A percentile compares a stretch with the other conserved stretches of the same genome.
Conservation (phyloP, 208 protist genomes). For the Willaertia magna region DNA sequence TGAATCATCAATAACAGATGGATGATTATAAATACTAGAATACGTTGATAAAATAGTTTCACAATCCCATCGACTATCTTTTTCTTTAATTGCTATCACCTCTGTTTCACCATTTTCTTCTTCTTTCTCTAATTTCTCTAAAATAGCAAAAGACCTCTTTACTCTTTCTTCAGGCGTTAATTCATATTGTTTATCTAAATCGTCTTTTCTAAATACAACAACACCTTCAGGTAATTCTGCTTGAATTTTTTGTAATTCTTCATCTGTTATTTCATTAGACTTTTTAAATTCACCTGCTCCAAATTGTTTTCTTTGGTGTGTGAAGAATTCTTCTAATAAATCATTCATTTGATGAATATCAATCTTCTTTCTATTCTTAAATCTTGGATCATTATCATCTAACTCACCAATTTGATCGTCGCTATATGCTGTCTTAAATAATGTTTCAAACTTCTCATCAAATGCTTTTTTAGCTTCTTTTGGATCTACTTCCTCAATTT, state of each 20-base stretch:
- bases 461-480: background rate
- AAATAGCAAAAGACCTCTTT: background rate
- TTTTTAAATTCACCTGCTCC: background rate
- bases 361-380: background rate
- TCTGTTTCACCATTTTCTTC: background rate
- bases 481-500: background rate
- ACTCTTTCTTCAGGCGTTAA: background rate
- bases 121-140: background rate
- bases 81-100: background rate
- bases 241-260: background rate
- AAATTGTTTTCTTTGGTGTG: background rate
- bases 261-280: background rate
- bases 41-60: conserved; percentile 57
- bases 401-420: background rate
- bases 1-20: conserved; percentile 57
- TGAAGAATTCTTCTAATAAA: background rate
- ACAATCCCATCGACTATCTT: conserved; percentile 40
- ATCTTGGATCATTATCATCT: background rate
- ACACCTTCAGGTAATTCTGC: background rate
- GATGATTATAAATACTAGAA: conserved; percentile 68
- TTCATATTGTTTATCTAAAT: background rate
- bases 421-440: background rate
- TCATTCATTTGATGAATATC: background rate
- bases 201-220: background rate
- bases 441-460: background rate